Conservation (phyloP, 805 yeast genomes). For the Candida caryicola region DNA sequence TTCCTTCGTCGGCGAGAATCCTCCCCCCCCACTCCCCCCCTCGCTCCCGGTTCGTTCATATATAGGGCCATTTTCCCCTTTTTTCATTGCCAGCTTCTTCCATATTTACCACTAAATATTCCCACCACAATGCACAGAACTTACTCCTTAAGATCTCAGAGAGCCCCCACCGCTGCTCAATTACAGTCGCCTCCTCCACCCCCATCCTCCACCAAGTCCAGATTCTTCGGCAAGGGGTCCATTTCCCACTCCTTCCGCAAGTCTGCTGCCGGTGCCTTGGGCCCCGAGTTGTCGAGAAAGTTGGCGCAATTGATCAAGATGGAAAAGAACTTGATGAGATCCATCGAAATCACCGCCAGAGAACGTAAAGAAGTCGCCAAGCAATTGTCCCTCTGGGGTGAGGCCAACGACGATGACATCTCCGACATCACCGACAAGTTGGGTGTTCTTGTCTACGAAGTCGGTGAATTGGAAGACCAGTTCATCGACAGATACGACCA, state of each 20-base stretch:
- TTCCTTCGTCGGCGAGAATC: background rate
- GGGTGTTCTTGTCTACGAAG: constrained; percentile 92
- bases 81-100: background rate
- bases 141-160: constrained; percentile 70
- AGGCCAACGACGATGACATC: constrained; percentile 94
- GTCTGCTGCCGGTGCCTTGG: constrained; percentile 84
- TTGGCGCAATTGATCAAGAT: constrained; percentile 88
- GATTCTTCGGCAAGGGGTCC: constrained; percentile 73
- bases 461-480: constrained; percentile 97
- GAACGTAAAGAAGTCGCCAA: constrained; percentile 96
- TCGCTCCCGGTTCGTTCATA: background rate
- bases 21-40: background rate
- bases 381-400: constrained; percentile 97
- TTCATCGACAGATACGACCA: constrained; percentile 98
- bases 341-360: constrained; percentile 86
- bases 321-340: constrained; percentile 94
- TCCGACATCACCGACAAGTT: constrained; percentile 95
- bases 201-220: constrained; percentile 66
- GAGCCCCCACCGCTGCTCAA: constrained; percentile 83
- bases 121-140: constrained; percentile 69
- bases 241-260: constrained; percentile 71
- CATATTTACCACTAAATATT: background rate
- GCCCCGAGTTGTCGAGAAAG: constrained; percentile 93
- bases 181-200: constrained; percentile 80
- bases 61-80: background rate